A percentile compares a stretch with the other conserved stretches of the same genome.
phyloP scores from a whole-genome alignment of 176 grass and related monocot species.

The Sorghum bicolor region Sorghum_bicolor_NCBIv3 NC_012873.2:8714001-8714500 shows the following conservation, averaged over 20 bases:
- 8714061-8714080: neutral
- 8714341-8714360: conserved; percentile 54
- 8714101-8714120: neutral
- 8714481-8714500: conserved; percentile 27
- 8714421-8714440: conserved; percentile 67
- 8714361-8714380: conserved; percentile 59
- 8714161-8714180: neutral
- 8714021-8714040: neutral
- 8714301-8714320: neutral
- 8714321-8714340: conserved; percentile 28
- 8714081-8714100: neutral
- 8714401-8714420: conserved; percentile 44
- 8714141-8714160: neutral
- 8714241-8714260: conserved; percentile 65
- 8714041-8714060: neutral
- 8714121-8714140: neutral
- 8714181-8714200: conserved; percentile 14
- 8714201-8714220: conserved; percentile 63
- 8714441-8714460: conserved; percentile 55
- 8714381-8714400: conserved; percentile 20
- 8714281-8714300: conserved; percentile 20
- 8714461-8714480: conserved; percentile 34
- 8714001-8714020: too few species aligned
- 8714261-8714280: conserved; percentile 47
- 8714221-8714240: conserved; percentile 55